Percentiles rank a stretch among this genome's conserved stretches.
phyloP scores from a whole-genome alignment of 2,329 filamentous ascomycete species.

The Trichoderma koningii region DNA sequence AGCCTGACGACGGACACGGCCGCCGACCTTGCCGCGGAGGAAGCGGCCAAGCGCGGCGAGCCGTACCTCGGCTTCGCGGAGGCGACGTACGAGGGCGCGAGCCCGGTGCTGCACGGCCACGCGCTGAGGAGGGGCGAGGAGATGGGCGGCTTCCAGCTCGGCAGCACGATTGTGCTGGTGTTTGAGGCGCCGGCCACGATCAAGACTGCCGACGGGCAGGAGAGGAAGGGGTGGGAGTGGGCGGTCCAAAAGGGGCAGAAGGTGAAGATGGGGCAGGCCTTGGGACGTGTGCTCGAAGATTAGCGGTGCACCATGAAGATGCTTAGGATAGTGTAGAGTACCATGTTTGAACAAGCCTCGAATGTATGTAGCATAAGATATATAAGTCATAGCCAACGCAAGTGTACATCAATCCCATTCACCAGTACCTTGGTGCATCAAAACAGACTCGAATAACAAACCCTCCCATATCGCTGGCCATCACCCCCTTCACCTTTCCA shows the following conservation, averaged over 20 bases:
- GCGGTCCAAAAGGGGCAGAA: conserved; percentile 81
- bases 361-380: not conserved
- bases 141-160: conserved; percentile 97
- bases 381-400: not conserved
- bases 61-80: conserved; percentile 89
- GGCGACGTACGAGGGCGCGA: conserved; percentile 81
- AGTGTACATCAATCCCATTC: not conserved
- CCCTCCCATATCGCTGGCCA: not conserved
- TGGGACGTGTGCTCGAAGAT: conserved; percentile 65
- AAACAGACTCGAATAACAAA: not conserved
- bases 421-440: not conserved
- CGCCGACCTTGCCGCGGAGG: conserved; percentile 81
- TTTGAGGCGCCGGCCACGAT: conserved; percentile 83
- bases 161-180: conserved; percentile 91
- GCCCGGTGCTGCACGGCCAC: conserved; percentile 76
- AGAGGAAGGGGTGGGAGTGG: conserved; percentile 79
- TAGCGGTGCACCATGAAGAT: not conserved
- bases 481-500: not conserved
- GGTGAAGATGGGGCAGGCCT: conserved; percentile 83
- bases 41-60: conserved; percentile 74
- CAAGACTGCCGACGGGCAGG: conserved; percentile 52
- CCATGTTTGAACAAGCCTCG: not conserved
- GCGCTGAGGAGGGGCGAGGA: conserved; percentile 86
- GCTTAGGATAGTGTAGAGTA: conserved; percentile 17
- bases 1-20: conserved; percentile 88